These are phyloP conservation scores for Pichia deserticola DNA, from an alignment of 805 yeast species.

Conservation along the genomic window DNA sequence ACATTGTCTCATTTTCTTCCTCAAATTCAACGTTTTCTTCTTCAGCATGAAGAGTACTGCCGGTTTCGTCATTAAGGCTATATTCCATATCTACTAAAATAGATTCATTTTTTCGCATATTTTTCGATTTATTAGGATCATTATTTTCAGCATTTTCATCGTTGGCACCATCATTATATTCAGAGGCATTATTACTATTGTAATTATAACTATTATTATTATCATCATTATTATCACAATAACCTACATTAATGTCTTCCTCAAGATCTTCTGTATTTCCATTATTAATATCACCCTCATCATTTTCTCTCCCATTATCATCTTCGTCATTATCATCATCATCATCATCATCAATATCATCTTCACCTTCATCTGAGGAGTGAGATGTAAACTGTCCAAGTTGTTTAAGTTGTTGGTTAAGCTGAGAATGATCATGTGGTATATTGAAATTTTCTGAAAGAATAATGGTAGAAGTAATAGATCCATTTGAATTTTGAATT, in stretches of 20 bases:
- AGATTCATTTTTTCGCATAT: not conserved
- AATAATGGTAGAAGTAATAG: too few species aligned
- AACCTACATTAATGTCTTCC: too few species aligned
- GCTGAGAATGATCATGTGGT: slow-evolving; percentile 23
- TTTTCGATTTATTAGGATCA: too few species aligned
- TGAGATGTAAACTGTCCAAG: slow-evolving; percentile 10
- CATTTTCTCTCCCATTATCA: slow-evolving; percentile 4
- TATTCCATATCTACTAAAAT: not conserved
- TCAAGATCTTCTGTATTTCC: not conserved
- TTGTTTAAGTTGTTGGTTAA: slow-evolving; percentile 26
- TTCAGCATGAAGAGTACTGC: not conserved
- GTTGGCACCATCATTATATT: not conserved
- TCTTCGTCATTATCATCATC: slow-evolving; percentile 6
- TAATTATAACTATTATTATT: not conserved
- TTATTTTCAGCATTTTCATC: not conserved
- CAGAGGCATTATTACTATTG: not conserved
- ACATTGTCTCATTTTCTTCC: slow-evolving; percentile 5
- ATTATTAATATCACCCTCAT: not conserved
- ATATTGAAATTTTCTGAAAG: slow-evolving; percentile 8
- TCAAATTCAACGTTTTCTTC: slow-evolving; percentile 4
- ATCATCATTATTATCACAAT: not conserved
- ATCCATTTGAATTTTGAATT: too few species aligned
- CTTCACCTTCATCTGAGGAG: not conserved
- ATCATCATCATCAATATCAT: slow-evolving; percentile 3
- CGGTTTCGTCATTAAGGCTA: not conserved